Base-by-base conservation (phyloP, 352 stramenopile genomes). In the Phytophthora ohioensis region DNA sequence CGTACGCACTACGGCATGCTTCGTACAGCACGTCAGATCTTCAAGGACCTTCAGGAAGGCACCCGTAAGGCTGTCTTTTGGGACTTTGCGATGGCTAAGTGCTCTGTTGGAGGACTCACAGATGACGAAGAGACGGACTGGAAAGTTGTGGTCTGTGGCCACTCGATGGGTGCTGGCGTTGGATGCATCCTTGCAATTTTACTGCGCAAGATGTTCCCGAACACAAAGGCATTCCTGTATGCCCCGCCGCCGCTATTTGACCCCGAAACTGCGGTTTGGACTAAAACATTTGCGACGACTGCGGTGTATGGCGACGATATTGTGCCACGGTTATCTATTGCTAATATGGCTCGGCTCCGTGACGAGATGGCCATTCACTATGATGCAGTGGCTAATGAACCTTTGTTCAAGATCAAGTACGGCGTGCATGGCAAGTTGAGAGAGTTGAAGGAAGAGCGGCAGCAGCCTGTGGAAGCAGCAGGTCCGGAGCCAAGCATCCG, bases 161-260 rank as follows among this genome's bases (percentile, higher is more conserved):
- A 96, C 75, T 94, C 87, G 47, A 91, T 95, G 77, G 88, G 90
- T 34, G 90, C 84, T n/a, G 90, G 85, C 7, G 87, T 94, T 8
- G 84, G 76, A 30, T 82, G 81, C 21, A 88, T 96, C 46, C 69
- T 96, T 10, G 71, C 79, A 2, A 67, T 95, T 34, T 67, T 95
- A 51, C 73, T 94, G 9, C 75, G 73, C 32, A 81, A 81, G n/a
- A 36, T 81, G 17, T 93, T 92, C 49, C 77, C 75, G 0, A 72
- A 69, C 1, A 88, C 86, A 1, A 78, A 78, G 9, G 87, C 83
- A 21, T 92, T 86, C 52, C 36, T 92, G 48, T 92, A 92, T 48
- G 87, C 87, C 3, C 65, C 82, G 10, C 82, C 85, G 30, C 87
- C 88, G 53, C 62, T 92, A 12, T 88, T 94, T 35, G 84, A 94